These are phyloP conservation scores for Russula dissimulans DNA, from an alignment of 768 basidiomycete genomes.

Conservation along the genomic window DNA sequence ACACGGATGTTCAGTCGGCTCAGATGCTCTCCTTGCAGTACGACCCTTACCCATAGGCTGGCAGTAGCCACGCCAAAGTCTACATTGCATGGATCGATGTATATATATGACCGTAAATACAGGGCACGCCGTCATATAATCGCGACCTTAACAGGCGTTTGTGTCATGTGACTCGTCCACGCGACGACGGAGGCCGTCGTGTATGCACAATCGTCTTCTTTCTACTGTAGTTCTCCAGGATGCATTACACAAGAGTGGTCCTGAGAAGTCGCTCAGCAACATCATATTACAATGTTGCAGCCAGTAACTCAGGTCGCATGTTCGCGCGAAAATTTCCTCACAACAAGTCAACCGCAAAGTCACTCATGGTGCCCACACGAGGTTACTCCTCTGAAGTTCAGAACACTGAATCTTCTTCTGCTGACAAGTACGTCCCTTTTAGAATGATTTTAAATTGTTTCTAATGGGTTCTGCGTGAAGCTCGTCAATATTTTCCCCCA, in stretches of 20 bases:
- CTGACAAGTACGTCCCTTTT: slow-evolving; percentile 4
- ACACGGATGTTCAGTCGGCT: no score
- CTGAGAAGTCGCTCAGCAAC: not conserved
- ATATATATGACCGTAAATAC: no score
- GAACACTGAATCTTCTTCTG: not conserved
- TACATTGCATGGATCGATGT: no score
- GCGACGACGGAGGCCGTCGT: no score
- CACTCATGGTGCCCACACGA: not conserved
- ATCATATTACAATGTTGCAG: not conserved
- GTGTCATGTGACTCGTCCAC: no score
- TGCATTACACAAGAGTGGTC: not conserved
- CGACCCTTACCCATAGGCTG: no score
- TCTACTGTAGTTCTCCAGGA: not conserved
- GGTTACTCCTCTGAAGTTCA: slow-evolving; percentile 11
- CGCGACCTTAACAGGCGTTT: no score
- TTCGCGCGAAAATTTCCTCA: not conserved
- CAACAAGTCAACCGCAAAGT: not conserved
- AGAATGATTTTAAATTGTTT: not conserved
- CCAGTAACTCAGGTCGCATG: not conserved
- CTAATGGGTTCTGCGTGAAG: not conserved
- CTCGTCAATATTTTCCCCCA: slow-evolving; percentile 24
- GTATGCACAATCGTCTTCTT: not conserved
- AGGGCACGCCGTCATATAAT: no score
- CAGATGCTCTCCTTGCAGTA: no score
- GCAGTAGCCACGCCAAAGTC: no score